phyloP scores from a whole-genome alignment of 371 early-diverging fungal species.

The Mucor sp. region DNA sequence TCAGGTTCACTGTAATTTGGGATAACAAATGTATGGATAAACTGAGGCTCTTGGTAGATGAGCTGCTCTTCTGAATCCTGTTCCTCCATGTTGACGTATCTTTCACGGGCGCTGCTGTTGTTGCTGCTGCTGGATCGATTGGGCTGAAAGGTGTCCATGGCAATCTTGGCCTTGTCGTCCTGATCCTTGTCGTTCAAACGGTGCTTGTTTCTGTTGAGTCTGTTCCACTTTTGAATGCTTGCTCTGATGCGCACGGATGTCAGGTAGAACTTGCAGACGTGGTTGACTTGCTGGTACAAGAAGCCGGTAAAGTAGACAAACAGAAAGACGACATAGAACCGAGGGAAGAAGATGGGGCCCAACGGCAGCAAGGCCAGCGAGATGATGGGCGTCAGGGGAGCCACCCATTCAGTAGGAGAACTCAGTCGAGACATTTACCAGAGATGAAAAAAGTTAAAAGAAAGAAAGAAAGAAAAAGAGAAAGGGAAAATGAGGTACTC shows the following conservation, averaged over 20 bases:
- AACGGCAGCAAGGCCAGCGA: constrained; percentile 42
- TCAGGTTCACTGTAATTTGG: constrained; percentile 68
- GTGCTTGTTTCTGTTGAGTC: constrained; percentile 3
- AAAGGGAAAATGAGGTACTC: background rate
- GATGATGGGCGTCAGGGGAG: constrained; percentile 45
- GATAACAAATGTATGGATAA: constrained; percentile 56
- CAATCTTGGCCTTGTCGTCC: constrained; percentile 20
- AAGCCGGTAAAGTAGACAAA: constrained; percentile 47
- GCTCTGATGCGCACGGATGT: constrained; percentile 35
- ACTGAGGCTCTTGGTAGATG: constrained; percentile 5
- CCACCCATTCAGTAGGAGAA: constrained; percentile 54
- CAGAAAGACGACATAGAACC: constrained; percentile 40
- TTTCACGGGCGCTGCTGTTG: background rate
- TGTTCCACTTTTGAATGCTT: constrained; percentile 38
- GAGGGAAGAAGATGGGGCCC: constrained; percentile 48
- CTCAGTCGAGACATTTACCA: constrained; percentile 24
- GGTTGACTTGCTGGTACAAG: constrained; percentile 49
- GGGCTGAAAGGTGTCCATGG: background rate
- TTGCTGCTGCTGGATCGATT: background rate
- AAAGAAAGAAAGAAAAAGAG: constrained; percentile 2
- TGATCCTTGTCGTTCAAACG: constrained; percentile 9
- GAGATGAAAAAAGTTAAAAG: constrained; percentile 1
- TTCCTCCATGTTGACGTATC: constrained; percentile 12
- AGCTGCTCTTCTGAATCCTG: constrained; percentile 12
- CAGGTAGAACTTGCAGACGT: constrained; percentile 47